A percentile compares a stretch with the other conserved stretches of the same genome.
phyloP scores from a whole-genome alignment of 2,329 filamentous ascomycete species.

The Ophiosphaerella herpotricha region DNA sequence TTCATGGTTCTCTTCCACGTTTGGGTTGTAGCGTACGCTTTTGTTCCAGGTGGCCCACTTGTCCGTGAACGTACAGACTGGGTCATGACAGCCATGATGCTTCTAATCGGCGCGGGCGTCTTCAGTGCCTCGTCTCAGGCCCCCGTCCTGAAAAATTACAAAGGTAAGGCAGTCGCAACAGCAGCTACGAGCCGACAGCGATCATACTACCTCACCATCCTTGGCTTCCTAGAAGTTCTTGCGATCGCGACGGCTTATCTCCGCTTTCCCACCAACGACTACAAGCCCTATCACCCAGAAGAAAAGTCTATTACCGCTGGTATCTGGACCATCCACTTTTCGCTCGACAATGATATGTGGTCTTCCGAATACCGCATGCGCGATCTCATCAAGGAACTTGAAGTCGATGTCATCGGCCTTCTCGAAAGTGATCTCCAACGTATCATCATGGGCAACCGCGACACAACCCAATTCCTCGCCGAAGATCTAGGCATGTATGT shows the following conservation, averaged over 20 bases:
- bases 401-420: constrained; percentile 95
- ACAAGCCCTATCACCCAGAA: constrained; percentile 84
- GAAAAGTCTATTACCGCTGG: constrained; percentile 89
- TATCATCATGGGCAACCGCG: constrained; percentile 99
- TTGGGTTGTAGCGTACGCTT: constrained; percentile 98
- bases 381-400: constrained; percentile 87
- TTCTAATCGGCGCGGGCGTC: constrained; percentile 81
- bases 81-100: constrained; percentile 87
- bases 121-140: constrained; percentile 67
- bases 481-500: constrained; percentile 99
- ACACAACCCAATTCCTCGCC: constrained; percentile 91
- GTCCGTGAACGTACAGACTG: constrained; percentile 95
- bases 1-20: constrained; percentile 95
- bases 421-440: constrained; percentile 92
- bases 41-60: constrained; percentile 90
- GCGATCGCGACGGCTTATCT: constrained; percentile 82
- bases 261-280: constrained; percentile 91
- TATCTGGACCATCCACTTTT: constrained; percentile 99
- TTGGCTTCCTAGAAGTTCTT: constrained; percentile 77
- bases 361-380: constrained; percentile 93
- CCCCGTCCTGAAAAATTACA: constrained; percentile 45
- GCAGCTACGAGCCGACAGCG: constrained; percentile 59
- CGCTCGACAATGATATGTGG: constrained; percentile 98
- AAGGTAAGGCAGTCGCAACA: constrained; percentile 53
- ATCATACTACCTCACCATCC: constrained; percentile 71